Base-by-base conservation (phyloP, 352 stramenopile species). In the Phytophthora syringae region DNA sequence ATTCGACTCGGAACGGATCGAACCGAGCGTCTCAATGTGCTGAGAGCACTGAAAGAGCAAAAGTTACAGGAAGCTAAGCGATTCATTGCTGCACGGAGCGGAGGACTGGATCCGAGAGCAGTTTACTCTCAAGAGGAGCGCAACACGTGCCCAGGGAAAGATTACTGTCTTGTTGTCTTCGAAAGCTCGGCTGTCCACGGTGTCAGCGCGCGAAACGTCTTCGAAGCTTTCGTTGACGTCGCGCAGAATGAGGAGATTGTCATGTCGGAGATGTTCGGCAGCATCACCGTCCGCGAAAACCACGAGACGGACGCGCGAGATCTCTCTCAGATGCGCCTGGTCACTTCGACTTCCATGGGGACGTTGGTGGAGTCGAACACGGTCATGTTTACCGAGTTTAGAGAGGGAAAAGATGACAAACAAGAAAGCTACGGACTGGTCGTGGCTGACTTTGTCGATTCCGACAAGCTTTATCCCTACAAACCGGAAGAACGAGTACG, bases 161-260 rank as follows among this genome's bases (percentile, higher is more conserved):
- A 84, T 44, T 81, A 63, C n/a, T 81, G 67, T 39, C 65, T 71
- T 32, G 44, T 70, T 4, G n/a, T 50, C 18, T 72, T 84, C 20
- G 76, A 84, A 24, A 63, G 82, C 7, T 30, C 57, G 24, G 60
- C 71, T n/a, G 55, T 89, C 4, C 45, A 52, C 0, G 67, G 57
- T 12, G 53, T 40, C 7, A 70, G 48, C 7, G 67, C 79, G 9
- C 43, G 68, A 21, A 55, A 65, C 0, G 56, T 85, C 1, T 83
- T 81, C 25, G 60, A 80, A 0, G 74, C 81, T 0, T 74, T 81
- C 7, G 68, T 69, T 52, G 80, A 79, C 21, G 75, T 79, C 39
- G 69, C 74, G 9, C 47, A 59, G 20, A 88, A 86, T 45, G 52
- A 76, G 7, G 80, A 89, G 54, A 86, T 89, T 52, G 73, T 73